phyloP scores from a whole-genome alignment of 441 rosid species.

The Monsonia emarginata region DNA sequence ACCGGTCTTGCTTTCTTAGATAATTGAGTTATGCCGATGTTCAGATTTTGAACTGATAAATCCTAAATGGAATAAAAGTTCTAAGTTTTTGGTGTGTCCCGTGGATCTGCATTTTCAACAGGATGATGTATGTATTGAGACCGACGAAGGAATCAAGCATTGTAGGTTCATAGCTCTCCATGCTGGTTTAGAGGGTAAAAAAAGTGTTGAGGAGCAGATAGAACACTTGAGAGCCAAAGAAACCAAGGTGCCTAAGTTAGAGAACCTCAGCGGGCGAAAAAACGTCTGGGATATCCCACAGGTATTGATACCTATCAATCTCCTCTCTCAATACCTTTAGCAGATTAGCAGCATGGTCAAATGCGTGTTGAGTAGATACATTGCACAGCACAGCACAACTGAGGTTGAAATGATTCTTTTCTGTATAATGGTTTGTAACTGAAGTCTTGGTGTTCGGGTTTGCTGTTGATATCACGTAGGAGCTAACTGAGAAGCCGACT shows the following conservation, averaged over 20 bases:
- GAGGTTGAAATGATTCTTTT: neutral
- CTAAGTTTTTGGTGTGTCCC: neutral
- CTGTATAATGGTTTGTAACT: neutral
- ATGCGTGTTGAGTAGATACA: neutral
- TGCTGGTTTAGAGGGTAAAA: conserved; percentile 62
- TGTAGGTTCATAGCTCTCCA: conserved; percentile 68
- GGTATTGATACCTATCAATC: conserved; percentile 35
- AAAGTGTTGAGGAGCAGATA: conserved; percentile 47
- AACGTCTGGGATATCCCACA: conserved; percentile 69
- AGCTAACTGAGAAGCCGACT: conserved; percentile 35
- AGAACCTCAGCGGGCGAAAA: conserved; percentile 54
- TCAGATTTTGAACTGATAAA: neutral
- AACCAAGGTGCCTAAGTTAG: conserved; percentile 44
- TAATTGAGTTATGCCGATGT: neutral
- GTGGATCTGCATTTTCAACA: conserved; percentile 15
- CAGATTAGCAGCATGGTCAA: neutral
- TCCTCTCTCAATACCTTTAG: neutral
- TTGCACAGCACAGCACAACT: neutral
- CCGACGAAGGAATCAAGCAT: conserved; percentile 34
- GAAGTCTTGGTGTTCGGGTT: neutral
- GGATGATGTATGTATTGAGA: conserved; percentile 59
- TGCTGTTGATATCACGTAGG: conserved; percentile 25
- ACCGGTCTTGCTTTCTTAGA: conserved; percentile 1
- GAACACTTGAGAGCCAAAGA: conserved; percentile 49
- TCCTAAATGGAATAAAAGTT: neutral